A percentile compares a stretch with the other conserved stretches of the same genome.
Evolutionary conservation across 2,329 filamentous ascomycete species (phyloP).

Genomic region (Cercospora berteroae): DNA sequence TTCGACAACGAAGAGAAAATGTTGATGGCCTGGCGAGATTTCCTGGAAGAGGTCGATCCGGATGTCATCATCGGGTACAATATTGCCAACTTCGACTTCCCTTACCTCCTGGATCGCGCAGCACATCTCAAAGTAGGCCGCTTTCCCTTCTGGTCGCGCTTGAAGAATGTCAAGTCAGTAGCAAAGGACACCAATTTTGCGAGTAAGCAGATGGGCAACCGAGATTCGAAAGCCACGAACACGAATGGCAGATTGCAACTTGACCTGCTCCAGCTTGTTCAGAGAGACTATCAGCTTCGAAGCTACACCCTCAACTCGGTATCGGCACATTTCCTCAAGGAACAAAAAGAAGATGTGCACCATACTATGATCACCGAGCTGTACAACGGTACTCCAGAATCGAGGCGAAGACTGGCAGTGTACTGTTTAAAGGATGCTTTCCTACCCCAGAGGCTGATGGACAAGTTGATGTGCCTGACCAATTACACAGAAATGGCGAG

Average conservation of each 20-base stretch:
- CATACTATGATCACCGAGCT: constrained; percentile 99
- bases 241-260: constrained; percentile 91
- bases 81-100: constrained; percentile 97
- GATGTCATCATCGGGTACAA: constrained; percentile 99
- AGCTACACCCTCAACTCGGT: constrained; percentile 98
- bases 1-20: constrained; percentile 81
- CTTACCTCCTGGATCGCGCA: constrained; percentile 86
- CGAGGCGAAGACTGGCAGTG: constrained; percentile 81
- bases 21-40: constrained; percentile 89
- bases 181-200: constrained; percentile 82
- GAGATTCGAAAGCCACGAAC: constrained; percentile 91
- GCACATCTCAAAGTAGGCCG: constrained; percentile 73
- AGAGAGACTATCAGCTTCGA: constrained; percentile 89
- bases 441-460: constrained; percentile 87
- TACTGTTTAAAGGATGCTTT: constrained; percentile 99
- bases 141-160: constrained; percentile 85
- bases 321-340: constrained; percentile 87
- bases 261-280: constrained; percentile 89
- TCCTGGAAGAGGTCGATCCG: constrained; percentile 84
- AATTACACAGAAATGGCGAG: constrained; percentile 99
- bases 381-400: constrained; percentile 94
- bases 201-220: constrained; percentile 97
- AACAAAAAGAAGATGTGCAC: constrained; percentile 98
- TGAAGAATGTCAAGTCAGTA: constrained; percentile 68
- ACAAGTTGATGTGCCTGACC: constrained; percentile 96